Conservation (phyloP, 345 rosid genomes). For the Mangifera indica region DNA sequence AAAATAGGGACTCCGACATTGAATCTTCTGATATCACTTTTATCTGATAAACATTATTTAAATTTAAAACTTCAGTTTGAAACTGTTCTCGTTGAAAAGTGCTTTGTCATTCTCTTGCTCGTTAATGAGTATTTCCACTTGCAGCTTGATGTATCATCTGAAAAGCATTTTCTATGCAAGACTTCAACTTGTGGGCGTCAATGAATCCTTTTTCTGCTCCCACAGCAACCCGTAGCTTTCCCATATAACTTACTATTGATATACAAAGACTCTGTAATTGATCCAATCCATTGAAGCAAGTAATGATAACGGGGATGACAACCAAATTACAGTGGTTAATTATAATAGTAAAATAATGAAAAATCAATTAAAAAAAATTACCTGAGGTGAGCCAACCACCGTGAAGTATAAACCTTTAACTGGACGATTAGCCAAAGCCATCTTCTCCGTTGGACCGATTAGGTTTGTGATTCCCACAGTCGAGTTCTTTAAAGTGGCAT, state of each 20-base stretch:
- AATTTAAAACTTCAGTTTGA: not conserved
- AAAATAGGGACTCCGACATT: no score
- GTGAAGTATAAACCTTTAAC: slow-evolving; percentile 37
- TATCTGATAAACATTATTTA: no score
- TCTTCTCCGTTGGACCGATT: slow-evolving; percentile 39
- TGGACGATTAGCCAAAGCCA: slow-evolving; percentile 39
- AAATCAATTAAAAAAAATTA: not conserved
- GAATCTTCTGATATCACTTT: no score
- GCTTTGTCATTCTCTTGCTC: not conserved
- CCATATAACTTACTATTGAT: slow-evolving; percentile 37
- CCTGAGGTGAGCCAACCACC: slow-evolving; percentile 35
- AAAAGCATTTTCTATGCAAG: slow-evolving; percentile 27
- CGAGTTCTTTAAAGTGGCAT: slow-evolving; percentile 23
- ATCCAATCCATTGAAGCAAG: no score
- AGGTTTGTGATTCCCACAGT: slow-evolving; percentile 41
- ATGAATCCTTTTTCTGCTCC: slow-evolving; percentile 37
- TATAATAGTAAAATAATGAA: no score
- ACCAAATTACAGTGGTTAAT: no score
- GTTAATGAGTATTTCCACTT: not conserved
- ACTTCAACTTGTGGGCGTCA: slow-evolving; percentile 28
- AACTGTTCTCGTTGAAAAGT: not conserved
- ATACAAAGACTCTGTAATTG: slow-evolving; percentile 30
- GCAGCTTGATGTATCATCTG: slow-evolving; percentile 30
- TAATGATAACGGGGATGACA: no score
- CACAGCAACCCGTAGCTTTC: slow-evolving; percentile 29